Conservation (phyloP, 192 early-diverging fungal genomes). For the Martensiomyces pterosporus region DNA sequence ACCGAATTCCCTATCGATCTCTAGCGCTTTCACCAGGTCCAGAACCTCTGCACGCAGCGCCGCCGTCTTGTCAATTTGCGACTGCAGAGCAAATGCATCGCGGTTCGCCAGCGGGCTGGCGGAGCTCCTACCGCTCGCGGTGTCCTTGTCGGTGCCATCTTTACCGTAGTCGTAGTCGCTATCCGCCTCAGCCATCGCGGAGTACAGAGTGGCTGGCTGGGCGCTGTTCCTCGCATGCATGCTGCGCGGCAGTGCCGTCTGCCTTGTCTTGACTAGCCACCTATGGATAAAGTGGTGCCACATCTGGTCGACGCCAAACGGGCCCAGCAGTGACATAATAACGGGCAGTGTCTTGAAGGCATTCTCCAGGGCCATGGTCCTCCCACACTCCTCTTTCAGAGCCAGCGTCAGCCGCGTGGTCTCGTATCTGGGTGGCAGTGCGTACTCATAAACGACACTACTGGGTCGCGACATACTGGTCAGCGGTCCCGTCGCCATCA, state of each 20-base stretch:
- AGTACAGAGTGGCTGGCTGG: too few species aligned
- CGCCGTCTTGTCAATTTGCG: too few species aligned
- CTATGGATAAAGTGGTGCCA: slow-evolving; percentile 55
- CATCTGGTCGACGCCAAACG: slow-evolving; percentile 73
- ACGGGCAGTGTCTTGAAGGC: slow-evolving; percentile 35
- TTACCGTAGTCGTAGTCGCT: too few species aligned
- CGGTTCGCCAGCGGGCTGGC: too few species aligned
- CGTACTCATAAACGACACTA: slow-evolving; percentile 58
- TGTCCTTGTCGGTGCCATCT: too few species aligned
- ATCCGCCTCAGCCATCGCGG: too few species aligned
- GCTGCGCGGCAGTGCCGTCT: slow-evolving; percentile 16
- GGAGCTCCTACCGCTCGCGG: too few species aligned
- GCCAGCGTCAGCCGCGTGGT: slow-evolving; percentile 41
- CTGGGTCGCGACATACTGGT: too few species aligned
- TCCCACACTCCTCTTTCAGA: slow-evolving; percentile 32
- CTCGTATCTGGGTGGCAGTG: slow-evolving; percentile 40
- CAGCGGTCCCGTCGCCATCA: too few species aligned
- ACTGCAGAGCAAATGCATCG: too few species aligned
- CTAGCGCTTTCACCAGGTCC: slow-evolving; percentile 9
- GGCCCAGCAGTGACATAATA: slow-evolving; percentile 61
- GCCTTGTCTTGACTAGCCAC: slow-evolving; percentile 27
- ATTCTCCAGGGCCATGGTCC: slow-evolving; percentile 35
- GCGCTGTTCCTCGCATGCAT: too few species aligned
- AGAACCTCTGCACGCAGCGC: too few species aligned
- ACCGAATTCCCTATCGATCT: background rate